Percentiles rank a stretch among this genome's conserved stretches.
Evolutionary conservation across 2,329 filamentous ascomycete genomes (phyloP).

Genomic region (Colletotrichum cordylinicola): DNA sequence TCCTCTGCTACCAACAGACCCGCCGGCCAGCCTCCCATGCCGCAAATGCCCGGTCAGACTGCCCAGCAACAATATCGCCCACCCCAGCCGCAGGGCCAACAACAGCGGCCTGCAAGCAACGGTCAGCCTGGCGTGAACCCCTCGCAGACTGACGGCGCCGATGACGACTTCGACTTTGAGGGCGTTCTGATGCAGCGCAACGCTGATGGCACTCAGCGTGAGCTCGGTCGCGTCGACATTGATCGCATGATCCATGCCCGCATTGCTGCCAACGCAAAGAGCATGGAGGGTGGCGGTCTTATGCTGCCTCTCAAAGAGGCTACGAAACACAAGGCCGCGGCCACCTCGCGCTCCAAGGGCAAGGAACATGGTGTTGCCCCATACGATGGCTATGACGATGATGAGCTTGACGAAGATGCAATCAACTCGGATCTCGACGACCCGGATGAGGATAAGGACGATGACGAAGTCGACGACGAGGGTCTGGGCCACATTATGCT

Average conservation of each 20-base stretch:
- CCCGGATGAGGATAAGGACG: slow-evolving; percentile 82
- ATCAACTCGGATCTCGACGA: slow-evolving; percentile 99
- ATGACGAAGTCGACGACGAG: slow-evolving; percentile 88
- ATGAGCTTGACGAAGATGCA: slow-evolving; percentile 83
- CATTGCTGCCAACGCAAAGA: slow-evolving; percentile 68
- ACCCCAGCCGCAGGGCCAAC: slow-evolving; percentile 32
- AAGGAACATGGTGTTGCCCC: slow-evolving; percentile 45
- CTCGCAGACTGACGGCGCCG: slow-evolving; percentile 75
- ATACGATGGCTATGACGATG: slow-evolving; percentile 70
- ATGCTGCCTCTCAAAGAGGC: slow-evolving; percentile 74
- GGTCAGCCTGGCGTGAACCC: slow-evolving; percentile 28
- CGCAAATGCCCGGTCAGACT: slow-evolving; percentile 29
- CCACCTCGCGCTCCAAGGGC: slow-evolving; percentile 22
- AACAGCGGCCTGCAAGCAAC: slow-evolving; percentile 28
- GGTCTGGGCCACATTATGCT: slow-evolving; percentile 90
- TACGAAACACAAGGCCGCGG: slow-evolving; percentile 37
- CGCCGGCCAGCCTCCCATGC: slow-evolving; percentile 35
- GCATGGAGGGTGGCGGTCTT: slow-evolving; percentile 77
- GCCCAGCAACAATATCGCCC: slow-evolving; percentile 30
- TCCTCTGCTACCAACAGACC: slow-evolving; percentile 37
- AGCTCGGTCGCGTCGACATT: slow-evolving; percentile 66
- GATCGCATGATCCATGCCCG: slow-evolving; percentile 73
- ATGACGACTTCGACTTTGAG: slow-evolving; percentile 61
- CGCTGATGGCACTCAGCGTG: slow-evolving; percentile 57
- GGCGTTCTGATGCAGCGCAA: slow-evolving; percentile 65